Evolutionary conservation across 2,329 filamentous ascomycete species (phyloP).

Genomic region (Exophiala bonariae): DNA sequence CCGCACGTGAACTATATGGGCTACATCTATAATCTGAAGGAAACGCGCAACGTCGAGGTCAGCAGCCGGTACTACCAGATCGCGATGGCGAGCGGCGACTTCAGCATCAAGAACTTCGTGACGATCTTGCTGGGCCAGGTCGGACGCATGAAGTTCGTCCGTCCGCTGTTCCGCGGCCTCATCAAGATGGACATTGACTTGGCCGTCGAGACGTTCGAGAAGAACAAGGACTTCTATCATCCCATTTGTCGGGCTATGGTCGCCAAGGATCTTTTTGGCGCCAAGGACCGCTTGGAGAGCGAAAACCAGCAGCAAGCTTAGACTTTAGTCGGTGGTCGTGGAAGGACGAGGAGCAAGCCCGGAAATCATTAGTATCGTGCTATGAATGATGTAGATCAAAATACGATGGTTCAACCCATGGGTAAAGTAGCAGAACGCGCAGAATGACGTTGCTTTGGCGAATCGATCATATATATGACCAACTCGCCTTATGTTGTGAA

Average conservation of each 20-base stretch:
- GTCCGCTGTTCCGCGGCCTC: conserved; percentile 73
- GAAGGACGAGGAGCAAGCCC: too few species aligned
- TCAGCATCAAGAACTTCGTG: conserved; percentile 67
- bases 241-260: conserved; percentile 87
- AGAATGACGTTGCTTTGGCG: too few species aligned
- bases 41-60: conserved; percentile 84
- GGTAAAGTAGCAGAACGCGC: too few species aligned
- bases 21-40: conserved; percentile 68
- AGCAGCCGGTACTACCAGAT: conserved; percentile 77
- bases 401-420: too few species aligned
- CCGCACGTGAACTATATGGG: conserved; percentile 72
- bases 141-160: conserved; percentile 95
- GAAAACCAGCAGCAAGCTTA: conserved; percentile 1
- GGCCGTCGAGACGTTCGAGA: conserved; percentile 79
- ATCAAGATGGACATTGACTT: conserved; percentile 72
- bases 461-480: too few species aligned
- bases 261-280: conserved; percentile 73
- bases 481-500: too few species aligned
- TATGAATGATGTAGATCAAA: too few species aligned
- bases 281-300: too few species aligned
- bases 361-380: too few species aligned
- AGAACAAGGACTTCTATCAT: conserved; percentile 90
- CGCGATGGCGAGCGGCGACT: conserved; percentile 72
- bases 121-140: conserved; percentile 76
- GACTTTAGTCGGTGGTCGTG: too few species aligned